Conservation (phyloP, 257 asterid species). For the Primulina eburnea region DNA sequence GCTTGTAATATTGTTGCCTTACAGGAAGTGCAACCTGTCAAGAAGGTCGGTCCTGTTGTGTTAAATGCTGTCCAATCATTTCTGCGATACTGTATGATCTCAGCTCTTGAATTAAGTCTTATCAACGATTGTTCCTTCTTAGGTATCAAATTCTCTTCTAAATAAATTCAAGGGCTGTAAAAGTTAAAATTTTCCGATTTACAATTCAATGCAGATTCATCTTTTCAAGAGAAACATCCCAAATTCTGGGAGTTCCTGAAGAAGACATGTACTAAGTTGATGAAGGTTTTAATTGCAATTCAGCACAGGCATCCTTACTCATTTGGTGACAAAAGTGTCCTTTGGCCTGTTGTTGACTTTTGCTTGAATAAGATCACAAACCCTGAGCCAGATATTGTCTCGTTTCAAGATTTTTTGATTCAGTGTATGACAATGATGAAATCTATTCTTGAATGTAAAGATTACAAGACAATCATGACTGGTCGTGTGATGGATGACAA, state of each 20-base stretch:
- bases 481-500: constrained; percentile 93
- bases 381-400: constrained; percentile 65
- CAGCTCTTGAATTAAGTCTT: constrained; percentile 18
- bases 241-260: constrained; percentile 74
- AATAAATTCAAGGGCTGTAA: constrained; percentile 7
- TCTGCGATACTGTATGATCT: constrained; percentile 74
- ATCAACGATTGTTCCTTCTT: neutral
- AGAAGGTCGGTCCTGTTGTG: constrained; percentile 79
- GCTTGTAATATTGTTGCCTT: constrained; percentile 27
- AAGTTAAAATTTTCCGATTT: constrained; percentile 29
- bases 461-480: constrained; percentile 68
- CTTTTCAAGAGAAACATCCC: constrained; percentile 67
- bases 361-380: constrained; percentile 78
- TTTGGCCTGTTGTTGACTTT: constrained; percentile 69
- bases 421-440: constrained; percentile 88
- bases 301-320: constrained; percentile 93
- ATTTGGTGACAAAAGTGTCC: constrained; percentile 84
- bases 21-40: constrained; percentile 91
- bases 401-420: constrained; percentile 79
- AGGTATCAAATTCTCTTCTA: neutral
- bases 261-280: constrained; percentile 72
- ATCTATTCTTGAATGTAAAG: constrained; percentile 88
- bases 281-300: constrained; percentile 78
- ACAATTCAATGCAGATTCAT: constrained; percentile 65
- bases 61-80: constrained; percentile 78